Evolutionary conservation across 371 early-diverging fungal genomes (phyloP), one percentile per base, ranked within the genome.

Genomic region (Batrachochytrium dendrobatidis): DNA sequence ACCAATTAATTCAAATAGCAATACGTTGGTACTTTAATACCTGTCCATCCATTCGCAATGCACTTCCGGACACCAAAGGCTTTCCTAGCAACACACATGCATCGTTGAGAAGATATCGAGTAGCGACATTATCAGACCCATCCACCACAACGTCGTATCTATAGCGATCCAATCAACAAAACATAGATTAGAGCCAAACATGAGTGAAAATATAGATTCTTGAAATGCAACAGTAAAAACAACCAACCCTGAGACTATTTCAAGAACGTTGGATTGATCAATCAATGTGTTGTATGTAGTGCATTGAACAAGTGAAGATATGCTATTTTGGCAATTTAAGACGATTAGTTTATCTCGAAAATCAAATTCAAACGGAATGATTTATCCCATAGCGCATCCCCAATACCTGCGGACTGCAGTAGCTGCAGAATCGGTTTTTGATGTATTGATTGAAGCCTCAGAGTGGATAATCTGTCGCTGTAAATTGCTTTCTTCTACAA

Each of bases 401-500:
- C 15, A 39, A 20, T 33, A 64, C 61, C 53, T 72, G 8, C 81
- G 67, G 28, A 91, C 74, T 0, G 83, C 71, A 34, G 67, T 61
- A 50, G 73, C 77, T 1, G 97, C 97, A 2, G 88, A 89, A 17
- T 83, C 77, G 1, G 88, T 88, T 70, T 99, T 99, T 34, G 83
- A 73, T 22, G 82, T 53, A 0, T 90, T 94, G 49, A 86, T 72
- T 2, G 82, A 72, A 0, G 73, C 69, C 61, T 95, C 91, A 29
- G 80, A 82, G 67, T 97, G 98, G 25, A 98, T 86, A 22, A 98
- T 82, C 69, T 99, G 99, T 0, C 99, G 85, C 65, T 99, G 99
- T 46, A 99, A 73, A 73, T 99, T 99, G 67, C 89, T 88, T 34
- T 79, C 72, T 68, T 98, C 99, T 1, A 99, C 94, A 0, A 64